Base-by-base conservation (phyloP, 2,329 filamentous ascomycete genomes). In the Arachnomyces sp. region DNA sequence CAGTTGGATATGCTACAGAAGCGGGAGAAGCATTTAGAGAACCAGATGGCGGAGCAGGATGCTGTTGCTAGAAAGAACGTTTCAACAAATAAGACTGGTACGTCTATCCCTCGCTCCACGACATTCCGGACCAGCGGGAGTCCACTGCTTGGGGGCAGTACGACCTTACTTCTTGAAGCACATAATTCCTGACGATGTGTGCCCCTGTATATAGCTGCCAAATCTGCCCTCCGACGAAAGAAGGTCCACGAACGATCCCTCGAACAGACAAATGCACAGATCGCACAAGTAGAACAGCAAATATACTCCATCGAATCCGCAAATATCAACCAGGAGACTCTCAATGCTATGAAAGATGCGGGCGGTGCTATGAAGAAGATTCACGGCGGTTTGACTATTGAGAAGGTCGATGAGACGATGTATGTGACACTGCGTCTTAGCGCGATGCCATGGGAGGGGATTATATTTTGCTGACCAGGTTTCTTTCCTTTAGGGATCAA, bases 1-100 rank as follows among this genome's bases (percentile, higher is more conserved):
- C 90, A 95, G 70, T 75, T 96, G 33, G 90, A 95, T 55, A 96
- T 96, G 89, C 75, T 98, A 59, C 87, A 93, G 69, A 98, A 98
- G 76, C 77, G 90, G 45, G 89, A 96, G 72, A 84, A 79, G 64
- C 87, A 96, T 60, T 68, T 96, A 46, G 83, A 92, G 65, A 84
- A 76, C 48, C 88, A 94, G 71, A 94, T 96, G 71, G 82, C 87
- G 17, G 88, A 96, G 64, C 89, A 96, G 64, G 87, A 94, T 56
- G 76, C 75, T 29, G 76, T 93, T 50, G 92, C 92, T 33, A 77
- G 85, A 65, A 95, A 95, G 74, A 82, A 92, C 48, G 82, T 95
- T 41, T 79, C 73, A 55, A 75, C 82, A 44, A 96, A 96, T 71
- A 96, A 95, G 69, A 88, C 78, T 53, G 82, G 92, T 96, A 77